These are phyloP conservation scores for Sugiyamaella americana DNA, from an alignment of 805 yeast genomes.

Conservation along the genomic window DNA sequence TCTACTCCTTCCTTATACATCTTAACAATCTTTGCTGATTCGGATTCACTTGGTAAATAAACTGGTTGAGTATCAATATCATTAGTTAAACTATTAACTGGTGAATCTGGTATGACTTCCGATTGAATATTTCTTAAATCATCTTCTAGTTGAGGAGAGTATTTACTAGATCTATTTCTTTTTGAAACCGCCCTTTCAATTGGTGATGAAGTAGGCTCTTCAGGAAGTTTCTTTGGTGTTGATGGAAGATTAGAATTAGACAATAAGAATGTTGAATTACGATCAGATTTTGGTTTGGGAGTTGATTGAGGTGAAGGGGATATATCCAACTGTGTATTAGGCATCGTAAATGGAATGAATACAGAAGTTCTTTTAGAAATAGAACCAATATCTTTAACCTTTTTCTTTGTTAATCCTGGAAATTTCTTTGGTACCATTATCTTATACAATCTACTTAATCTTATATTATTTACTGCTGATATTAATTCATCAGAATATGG, in stretches of 20 bases:
- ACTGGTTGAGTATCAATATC: not conserved
- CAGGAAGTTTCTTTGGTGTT: too few species aligned
- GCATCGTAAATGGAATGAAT: too few species aligned
- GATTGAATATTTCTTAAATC: too few species aligned
- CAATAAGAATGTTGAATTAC: too few species aligned
- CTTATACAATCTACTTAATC: not conserved
- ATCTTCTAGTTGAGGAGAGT: not conserved
- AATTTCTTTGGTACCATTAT: not conserved
- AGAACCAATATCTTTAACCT: too few species aligned
- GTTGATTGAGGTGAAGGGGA: too few species aligned
- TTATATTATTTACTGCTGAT: not conserved
- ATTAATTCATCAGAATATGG: conserved; percentile 4
- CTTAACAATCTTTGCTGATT: too few species aligned
- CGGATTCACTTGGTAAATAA: not conserved
- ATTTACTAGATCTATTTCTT: not conserved
- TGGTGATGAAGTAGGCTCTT: not conserved
- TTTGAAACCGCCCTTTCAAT: not conserved
- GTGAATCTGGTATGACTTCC: not conserved
- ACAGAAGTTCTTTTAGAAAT: too few species aligned
- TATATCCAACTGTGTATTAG: too few species aligned
- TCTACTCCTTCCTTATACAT: too few species aligned
- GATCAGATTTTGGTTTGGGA: too few species aligned
- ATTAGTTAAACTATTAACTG: not conserved
- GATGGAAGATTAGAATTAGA: too few species aligned
- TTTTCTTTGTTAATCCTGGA: not conserved